A percentile compares a stretch with the other conserved stretches of the same genome.
Conservation (phyloP, 2,329 filamentous ascomycete genomes). For the Orbilia oligospora region DNA sequence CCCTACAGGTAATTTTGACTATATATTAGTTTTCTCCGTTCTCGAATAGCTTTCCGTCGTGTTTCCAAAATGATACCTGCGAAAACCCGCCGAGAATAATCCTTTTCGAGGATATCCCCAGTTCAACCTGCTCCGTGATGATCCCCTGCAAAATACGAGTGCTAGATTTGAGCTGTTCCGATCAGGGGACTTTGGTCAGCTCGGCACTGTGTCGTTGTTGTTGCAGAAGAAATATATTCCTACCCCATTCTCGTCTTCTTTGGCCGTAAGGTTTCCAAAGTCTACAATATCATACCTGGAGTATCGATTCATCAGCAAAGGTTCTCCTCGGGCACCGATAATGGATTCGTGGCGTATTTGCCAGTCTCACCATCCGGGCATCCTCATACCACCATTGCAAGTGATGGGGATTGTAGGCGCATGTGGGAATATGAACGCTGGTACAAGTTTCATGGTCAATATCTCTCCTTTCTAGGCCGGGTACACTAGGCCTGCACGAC, state of each 20-base stretch:
- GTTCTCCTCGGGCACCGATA: neutral
- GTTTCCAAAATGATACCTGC: conserved; percentile 64
- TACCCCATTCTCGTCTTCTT: conserved; percentile 49
- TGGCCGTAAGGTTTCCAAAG: conserved; percentile 37
- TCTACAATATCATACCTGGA: conserved; percentile 51
- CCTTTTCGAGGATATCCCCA: conserved; percentile 83
- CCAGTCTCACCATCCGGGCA: conserved; percentile 47
- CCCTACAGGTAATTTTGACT: conserved; percentile 73
- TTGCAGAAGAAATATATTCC: neutral
- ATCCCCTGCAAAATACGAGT: conserved; percentile 79
- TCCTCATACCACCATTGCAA: conserved; percentile 66
- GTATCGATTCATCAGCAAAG: neutral
- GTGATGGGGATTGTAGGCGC: conserved; percentile 89
- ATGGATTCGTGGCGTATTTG: neutral
- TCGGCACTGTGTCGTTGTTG: neutral
- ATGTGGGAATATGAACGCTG: conserved; percentile 93
- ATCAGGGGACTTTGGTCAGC: neutral
- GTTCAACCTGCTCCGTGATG: conserved; percentile 83
- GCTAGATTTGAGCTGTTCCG: conserved; percentile 35
- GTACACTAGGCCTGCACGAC: neutral
- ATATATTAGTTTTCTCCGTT: neutral
- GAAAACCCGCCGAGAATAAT: conserved; percentile 90
- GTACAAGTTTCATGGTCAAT: conserved; percentile 77
- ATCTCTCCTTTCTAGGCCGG: no score
- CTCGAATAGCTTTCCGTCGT: no score